phyloP scores from a whole-genome alignment of 306 rosid genomes.

The Canavalia gladiata region DNA sequence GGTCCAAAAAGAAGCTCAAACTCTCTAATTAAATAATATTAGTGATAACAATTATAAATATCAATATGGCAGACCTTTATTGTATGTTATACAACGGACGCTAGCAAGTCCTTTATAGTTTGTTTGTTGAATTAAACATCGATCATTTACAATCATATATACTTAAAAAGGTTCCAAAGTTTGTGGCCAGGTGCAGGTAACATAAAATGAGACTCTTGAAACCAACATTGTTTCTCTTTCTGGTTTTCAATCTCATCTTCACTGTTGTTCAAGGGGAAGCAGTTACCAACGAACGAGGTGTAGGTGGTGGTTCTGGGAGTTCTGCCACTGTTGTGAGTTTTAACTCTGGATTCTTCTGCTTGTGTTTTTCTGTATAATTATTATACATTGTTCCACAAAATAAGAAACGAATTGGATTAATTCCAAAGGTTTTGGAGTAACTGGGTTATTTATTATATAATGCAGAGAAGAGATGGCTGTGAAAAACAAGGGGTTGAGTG shows the following conservation, averaged over 20 bases:
- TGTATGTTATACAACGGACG: slow-evolving; percentile 8
- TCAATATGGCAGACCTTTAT: slow-evolving; percentile 2
- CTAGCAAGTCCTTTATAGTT: neutral
- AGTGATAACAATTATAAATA: neutral
- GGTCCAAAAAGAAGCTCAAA: slow-evolving; percentile 55
- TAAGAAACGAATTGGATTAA: neutral
- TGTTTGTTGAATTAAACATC: slow-evolving; percentile 24
- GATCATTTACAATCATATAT: slow-evolving; percentile 21
- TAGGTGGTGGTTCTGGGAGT: slow-evolving; percentile 37
- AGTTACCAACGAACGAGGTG: slow-evolving; percentile 36
- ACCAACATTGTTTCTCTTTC: slow-evolving; percentile 50
- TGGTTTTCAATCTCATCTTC: slow-evolving; percentile 47
- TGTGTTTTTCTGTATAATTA: neutral
- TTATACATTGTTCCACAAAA: neutral
- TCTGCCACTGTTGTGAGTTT: slow-evolving; percentile 54
- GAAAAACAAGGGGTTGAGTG: slow-evolving; percentile 52
- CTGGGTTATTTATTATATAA: slow-evolving; percentile 5
- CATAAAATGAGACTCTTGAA: slow-evolving; percentile 58
- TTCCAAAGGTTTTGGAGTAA: slow-evolving; percentile 14
- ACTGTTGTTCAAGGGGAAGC: slow-evolving; percentile 52
- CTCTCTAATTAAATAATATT: slow-evolving; percentile 14
- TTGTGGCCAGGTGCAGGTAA: slow-evolving; percentile 23
- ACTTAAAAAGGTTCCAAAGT: slow-evolving; percentile 17
- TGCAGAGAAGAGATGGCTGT: slow-evolving; percentile 61
- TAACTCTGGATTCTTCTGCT: neutral